Evolutionary conservation across 1,284 basidiomycete species (phyloP).

Genomic region (Xerocomus amazonicus): DNA sequence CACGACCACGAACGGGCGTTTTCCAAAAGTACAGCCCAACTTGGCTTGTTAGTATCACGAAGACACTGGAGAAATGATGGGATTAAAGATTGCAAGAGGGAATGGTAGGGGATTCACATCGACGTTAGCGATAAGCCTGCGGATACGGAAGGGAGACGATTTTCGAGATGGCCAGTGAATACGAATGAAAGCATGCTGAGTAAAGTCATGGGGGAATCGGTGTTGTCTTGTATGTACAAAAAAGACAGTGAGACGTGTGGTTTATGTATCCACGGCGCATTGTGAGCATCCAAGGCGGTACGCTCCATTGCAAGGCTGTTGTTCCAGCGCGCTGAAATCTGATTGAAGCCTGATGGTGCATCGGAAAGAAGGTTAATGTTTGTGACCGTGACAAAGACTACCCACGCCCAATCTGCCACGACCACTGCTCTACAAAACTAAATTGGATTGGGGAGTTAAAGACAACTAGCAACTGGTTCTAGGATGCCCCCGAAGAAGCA

Average conservation of each 20-base stretch:
- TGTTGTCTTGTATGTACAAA: too few relatives aligned
- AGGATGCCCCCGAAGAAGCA: slow-evolving; percentile 73
- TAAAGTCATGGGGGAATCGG: too few relatives aligned
- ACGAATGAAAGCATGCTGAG: slow-evolving; percentile 3
- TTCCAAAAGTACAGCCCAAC: slow-evolving; percentile 24
- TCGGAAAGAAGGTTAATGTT: not conserved
- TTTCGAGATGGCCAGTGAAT: slow-evolving; percentile 7
- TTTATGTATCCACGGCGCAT: slow-evolving; percentile 14
- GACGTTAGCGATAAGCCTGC: slow-evolving; percentile 13
- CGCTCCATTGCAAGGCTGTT: not conserved
- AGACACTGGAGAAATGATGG: slow-evolving; percentile 8
- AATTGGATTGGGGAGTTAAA: not conserved
- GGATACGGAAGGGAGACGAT: slow-evolving; percentile 11
- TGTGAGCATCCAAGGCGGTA: slow-evolving; percentile 1
- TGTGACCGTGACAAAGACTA: too few relatives aligned
- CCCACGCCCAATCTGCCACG: too few relatives aligned
- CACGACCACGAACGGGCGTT: slow-evolving; percentile 13
- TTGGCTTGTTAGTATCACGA: slow-evolving; percentile 23
- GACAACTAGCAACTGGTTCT: not conserved
- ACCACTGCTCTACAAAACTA: not conserved
- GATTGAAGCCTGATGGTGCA: not conserved
- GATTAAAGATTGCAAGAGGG: not conserved
- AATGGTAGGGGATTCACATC: slow-evolving; percentile 7
- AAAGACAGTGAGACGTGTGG: not conserved
- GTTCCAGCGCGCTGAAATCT: not conserved